Base-by-base conservation (phyloP, 2,329 filamentous ascomycete species). In the Sarocladium brachiariae region DNA sequence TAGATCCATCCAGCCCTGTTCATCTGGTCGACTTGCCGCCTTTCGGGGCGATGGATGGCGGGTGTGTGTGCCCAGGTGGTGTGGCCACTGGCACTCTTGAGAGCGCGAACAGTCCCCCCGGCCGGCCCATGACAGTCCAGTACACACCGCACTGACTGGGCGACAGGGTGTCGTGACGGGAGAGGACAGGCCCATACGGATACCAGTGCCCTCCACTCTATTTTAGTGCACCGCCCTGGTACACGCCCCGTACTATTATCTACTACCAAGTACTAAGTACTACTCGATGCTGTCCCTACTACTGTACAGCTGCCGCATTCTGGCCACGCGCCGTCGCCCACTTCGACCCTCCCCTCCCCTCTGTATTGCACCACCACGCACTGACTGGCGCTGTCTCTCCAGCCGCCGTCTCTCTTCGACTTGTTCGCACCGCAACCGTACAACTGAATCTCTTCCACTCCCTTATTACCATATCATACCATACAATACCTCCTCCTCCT, bases 171-270 rank as follows among this genome's bases (percentile, higher is more conserved):
- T 33, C 25, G 43, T 25, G 39, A 30, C 43, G 33, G 43, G 19
- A 35, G 11, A 35, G 33, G 10, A 35, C 16, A 13, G 7, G 13
- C n/a, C n/a, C n/a, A n/a, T n/a, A n/a, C n/a, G n/a, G n/a, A 14
- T 45, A 33, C 24, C 43, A 47, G 16, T n/a, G 25, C n/a, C 43
- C 43, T 33, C 43, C 43, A 47, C 43, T 47, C 43, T 47, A 47
- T 47, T 47, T 47, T 33, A n/a, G 43, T 47, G 43, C 43, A 31
- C 43, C 21, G 43, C 43, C 43, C 27, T 19, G n/a, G 27, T 30
- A 30, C 39, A 30, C n/a, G n/a, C n/a, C n/a, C 30, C n/a, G n/a
- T n/a, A n/a, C n/a, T n/a, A n/a, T n/a, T n/a, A n/a, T n/a, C n/a
- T n/a, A n/a, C n/a, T n/a, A n/a, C n/a, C n/a, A n/a, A n/a, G n/a